phyloP scores from a whole-genome alignment of 352 stramenopile genomes.

The Globisporangium sylvaticum region DNA sequence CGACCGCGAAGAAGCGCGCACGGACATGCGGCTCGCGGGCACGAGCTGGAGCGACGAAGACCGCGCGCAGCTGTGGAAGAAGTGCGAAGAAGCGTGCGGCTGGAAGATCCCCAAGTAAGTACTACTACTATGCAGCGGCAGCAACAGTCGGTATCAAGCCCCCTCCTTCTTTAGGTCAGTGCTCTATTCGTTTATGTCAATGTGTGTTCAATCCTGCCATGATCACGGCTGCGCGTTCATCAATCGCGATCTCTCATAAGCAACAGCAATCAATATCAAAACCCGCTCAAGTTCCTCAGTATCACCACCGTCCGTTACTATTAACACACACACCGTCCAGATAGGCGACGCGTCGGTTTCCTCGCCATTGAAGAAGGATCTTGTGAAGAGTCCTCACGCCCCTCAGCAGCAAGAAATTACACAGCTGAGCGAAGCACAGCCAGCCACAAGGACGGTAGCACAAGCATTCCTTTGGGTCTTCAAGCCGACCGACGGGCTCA shows the following conservation, averaged over 20 bases:
- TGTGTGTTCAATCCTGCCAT: neutral
- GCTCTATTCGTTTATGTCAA: neutral
- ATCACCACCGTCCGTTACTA: too few species aligned
- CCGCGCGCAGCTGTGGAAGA: conserved; percentile 29
- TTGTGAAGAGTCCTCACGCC: neutral
- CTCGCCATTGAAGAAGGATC: too few species aligned
- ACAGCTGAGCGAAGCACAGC: neutral
- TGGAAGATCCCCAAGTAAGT: conserved; percentile 15
- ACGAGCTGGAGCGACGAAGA: conserved; percentile 41
- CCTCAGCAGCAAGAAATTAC: neutral
- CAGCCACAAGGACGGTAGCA: too few species aligned
- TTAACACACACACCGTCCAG: too few species aligned
- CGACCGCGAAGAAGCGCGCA: conserved; percentile 34
- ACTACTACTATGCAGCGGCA: too few species aligned
- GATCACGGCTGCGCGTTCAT: neutral
- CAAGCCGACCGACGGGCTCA: too few species aligned
- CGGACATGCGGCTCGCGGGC: conserved; percentile 37
- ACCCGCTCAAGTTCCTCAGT: too few species aligned
- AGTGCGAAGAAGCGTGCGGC: conserved; percentile 31
- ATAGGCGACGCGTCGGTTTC: neutral
- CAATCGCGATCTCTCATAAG: neutral
- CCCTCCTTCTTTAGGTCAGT: neutral
- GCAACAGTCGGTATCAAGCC: neutral
- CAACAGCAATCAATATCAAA: neutral
- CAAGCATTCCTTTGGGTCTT: too few species aligned